These are phyloP conservation scores for Leccinum arenicola DNA, from an alignment of 768 basidiomycete genomes.

Conservation along the genomic window DNA sequence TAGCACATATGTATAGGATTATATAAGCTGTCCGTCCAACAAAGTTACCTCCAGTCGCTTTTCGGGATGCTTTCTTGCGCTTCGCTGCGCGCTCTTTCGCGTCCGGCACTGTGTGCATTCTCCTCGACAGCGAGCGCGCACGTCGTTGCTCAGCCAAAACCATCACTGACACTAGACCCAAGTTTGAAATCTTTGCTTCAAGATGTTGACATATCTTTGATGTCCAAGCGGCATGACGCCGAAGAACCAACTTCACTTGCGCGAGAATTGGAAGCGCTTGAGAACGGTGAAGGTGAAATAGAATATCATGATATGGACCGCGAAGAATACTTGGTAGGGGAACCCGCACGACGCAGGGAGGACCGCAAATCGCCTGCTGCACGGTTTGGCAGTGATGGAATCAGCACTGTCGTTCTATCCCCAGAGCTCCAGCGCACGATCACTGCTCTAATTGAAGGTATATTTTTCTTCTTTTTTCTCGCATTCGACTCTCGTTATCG, in stretches of 20 bases:
- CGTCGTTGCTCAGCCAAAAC: conserved; percentile 47
- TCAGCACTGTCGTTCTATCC: conserved; percentile 73
- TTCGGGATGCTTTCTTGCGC: conserved; percentile 22
- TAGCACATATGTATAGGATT: conserved; percentile 5
- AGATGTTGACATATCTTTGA: conserved; percentile 67
- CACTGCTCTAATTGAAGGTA: conserved; percentile 64
- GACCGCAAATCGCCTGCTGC: conserved; percentile 79
- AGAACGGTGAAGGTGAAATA: conserved; percentile 34
- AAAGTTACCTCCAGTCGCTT: not conserved
- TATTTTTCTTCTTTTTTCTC: conserved; percentile 12
- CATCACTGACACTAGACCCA: conserved; percentile 63
- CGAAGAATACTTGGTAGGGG: conserved; percentile 30
- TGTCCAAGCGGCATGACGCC: conserved; percentile 34
- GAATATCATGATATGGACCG: conserved; percentile 32
- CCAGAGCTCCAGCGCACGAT: conserved; percentile 69
- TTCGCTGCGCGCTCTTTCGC: conserved; percentile 25
- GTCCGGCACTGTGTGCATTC: conserved; percentile 23
- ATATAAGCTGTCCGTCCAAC: conserved; percentile 17
- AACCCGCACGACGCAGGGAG: conserved; percentile 27
- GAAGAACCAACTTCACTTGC: conserved; percentile 21
- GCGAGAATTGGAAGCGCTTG: conserved; percentile 56
- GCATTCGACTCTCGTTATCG: conserved; percentile 9
- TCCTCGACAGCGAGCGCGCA: conserved; percentile 31
- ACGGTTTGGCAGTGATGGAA: conserved; percentile 67
- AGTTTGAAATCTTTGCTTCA: conserved; percentile 57